Base-by-base conservation (phyloP, 352 stramenopile genomes). In the Pythium inflatum region DNA sequence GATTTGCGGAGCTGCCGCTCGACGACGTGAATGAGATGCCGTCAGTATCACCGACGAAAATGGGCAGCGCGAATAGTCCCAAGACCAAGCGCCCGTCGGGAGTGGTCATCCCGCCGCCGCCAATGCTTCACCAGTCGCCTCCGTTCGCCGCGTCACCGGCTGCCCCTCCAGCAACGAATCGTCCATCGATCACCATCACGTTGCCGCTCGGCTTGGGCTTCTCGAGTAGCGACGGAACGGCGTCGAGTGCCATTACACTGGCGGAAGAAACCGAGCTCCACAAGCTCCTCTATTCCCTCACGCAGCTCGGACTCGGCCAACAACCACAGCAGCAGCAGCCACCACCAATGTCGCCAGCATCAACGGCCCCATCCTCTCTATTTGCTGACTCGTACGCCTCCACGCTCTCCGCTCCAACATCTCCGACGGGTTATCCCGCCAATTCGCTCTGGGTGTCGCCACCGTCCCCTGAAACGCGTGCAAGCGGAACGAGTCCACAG, bases 201-300 rank as follows among this genome's bases (percentile, higher is more conserved):
- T 54, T 79, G 6, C 75, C 73, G 28, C 75, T 75, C n/a, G 73
- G 77, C 24, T 80, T 85, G 31, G 51, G 31, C 4, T 63, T 85
- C n/a, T 82, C 81, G 64, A 76, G 66, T 13, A 87, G 76, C 49
- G 70, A 85, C 5, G 89, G 81, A 1, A 67, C 78, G 22, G 31
- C 70, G 22, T 91, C 81, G 8, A 89, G 76, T 0, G 53, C 74
- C 18, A 43, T 71, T 20, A 79, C 74, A 20, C 36, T 54, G 45
- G 48, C 54, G 20, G 66, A 73, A 28, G 66, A 68, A 28, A 49
- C 66, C 2, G 83, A 91, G 58, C 70, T 91, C 5, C 81, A 89
- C 73, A 91, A 87, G 33, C 71, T 91, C 8, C 53, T 91, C 12
- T 89, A 89, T 58, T 89, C 83, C 8, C 66, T 91, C 30, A 71